These are phyloP conservation scores for Ziziphus jujuba DNA, from an alignment of 306 rosid species.

Conservation along the genomic window DNA sequence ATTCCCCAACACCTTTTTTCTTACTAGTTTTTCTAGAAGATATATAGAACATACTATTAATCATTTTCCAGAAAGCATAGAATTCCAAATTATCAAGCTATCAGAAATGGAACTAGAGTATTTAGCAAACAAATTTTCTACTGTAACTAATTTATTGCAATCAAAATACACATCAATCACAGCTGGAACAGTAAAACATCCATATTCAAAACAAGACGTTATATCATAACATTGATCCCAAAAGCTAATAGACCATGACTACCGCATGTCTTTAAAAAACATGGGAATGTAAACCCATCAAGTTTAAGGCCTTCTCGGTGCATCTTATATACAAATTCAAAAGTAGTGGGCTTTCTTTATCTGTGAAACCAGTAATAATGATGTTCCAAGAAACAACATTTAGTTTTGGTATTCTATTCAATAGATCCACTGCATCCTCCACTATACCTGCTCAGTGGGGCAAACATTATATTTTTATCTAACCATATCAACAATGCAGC, in stretches of 20 bases:
- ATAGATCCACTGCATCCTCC: conserved; percentile 59
- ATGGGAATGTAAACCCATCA: conserved; percentile 69
- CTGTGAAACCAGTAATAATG: conserved; percentile 68
- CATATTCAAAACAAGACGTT: conserved; percentile 62
- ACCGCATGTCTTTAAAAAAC: conserved; percentile 65
- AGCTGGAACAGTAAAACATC: conserved; percentile 59
- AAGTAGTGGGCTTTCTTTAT: conserved; percentile 40
- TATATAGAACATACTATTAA: no score
- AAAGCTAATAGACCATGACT: conserved; percentile 31
- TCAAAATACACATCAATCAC: conserved; percentile 81
- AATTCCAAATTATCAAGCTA: conserved; percentile 69
- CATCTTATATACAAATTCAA: conserved; percentile 60
- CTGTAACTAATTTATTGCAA: conserved; percentile 52
- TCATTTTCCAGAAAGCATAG: conserved; percentile 91
- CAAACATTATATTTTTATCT: no score
- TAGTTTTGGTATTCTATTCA: conserved; percentile 58
- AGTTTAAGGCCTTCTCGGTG: conserved; percentile 54
- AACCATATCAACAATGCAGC: no score
- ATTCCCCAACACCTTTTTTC: no score
- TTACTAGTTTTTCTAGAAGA: no score
- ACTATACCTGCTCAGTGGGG: conserved; percentile 56
- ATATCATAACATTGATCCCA: conserved; percentile 62
- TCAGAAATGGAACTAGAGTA: conserved; percentile 35
- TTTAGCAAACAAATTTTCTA: conserved; percentile 49
- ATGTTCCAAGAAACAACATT: conserved; percentile 78